These are phyloP conservation scores for Trichoderma gamsii DNA, from an alignment of 495 filamentous ascomycete species.

Conservation along the genomic window DNA sequence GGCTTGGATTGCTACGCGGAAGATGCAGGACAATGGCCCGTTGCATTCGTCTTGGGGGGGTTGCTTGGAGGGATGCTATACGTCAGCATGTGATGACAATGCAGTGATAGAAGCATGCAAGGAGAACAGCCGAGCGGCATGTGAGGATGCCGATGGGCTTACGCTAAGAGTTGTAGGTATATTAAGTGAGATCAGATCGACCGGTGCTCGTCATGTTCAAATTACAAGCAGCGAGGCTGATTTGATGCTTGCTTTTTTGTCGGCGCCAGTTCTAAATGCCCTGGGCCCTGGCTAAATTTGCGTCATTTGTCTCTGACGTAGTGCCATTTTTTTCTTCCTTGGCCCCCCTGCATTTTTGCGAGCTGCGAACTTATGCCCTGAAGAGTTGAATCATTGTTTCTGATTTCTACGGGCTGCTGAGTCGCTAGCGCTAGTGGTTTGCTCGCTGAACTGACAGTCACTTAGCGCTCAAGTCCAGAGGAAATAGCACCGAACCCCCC, in stretches of 20 bases:
- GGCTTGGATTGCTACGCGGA: neutral
- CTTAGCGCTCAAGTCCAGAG: too few relatives aligned
- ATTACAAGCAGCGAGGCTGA: neutral
- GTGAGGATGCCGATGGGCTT: neutral
- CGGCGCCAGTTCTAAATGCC: neutral
- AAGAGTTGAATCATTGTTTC: too few relatives aligned
- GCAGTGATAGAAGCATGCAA: neutral
- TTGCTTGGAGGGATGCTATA: neutral
- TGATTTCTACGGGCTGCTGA: too few relatives aligned
- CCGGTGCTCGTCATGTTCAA: too few relatives aligned
- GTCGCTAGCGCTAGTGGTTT: too few relatives aligned
- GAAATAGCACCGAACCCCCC: neutral
- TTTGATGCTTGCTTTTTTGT: neutral
- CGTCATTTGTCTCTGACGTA: slow-evolving; percentile 14
- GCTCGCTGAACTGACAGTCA: too few relatives aligned
- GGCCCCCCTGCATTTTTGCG: too few relatives aligned
- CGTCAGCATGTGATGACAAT: slow-evolving; percentile 8
- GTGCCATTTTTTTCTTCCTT: neutral
- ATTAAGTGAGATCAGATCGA: neutral
- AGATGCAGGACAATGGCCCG: slow-evolving; percentile 6
- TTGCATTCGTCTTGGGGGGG: neutral
- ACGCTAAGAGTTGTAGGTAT: neutral
- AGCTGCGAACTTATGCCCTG: too few relatives aligned
- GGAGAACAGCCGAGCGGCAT: neutral
- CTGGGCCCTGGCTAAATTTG: neutral